Evolutionary conservation across 305 asterid species (phyloP), one percentile per base, ranked within the genome.

Genomic region (Solanum hybrid): DNA sequence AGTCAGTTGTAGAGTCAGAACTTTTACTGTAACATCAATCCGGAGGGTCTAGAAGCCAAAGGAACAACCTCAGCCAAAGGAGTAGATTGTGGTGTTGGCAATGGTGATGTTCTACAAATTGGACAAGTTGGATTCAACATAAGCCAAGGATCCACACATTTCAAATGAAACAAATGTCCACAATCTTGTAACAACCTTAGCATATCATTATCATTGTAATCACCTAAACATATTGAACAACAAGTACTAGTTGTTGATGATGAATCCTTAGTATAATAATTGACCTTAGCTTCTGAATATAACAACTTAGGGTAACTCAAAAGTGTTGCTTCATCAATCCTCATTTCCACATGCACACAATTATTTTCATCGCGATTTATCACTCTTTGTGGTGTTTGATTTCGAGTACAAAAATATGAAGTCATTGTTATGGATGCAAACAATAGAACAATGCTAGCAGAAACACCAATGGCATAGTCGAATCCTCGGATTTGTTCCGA

Each of bases 61-160:
- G 98, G 98, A 75, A 92, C 96, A 90, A 95, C 98, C 95, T 97
- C 98, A 10, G 97, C 96, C 92, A 96, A 51, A 88, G 97, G 95
- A 73, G 97, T 95, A 1, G 96, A 79, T 16, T 89, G 71, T 37
- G 98, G 98, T 42, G 97, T 89, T 6, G 95, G 95, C 89, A 93
- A 16, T 2, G 98, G 98, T 37, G 97, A 94, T 1, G 94, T 94
- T 86, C 98, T 93, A 90, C 98, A 96, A 10, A 95, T 93, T 1
- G 98, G 98, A 71, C 98, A 96, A 5, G 96, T 94, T 0, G 98
- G 96, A 90, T 95, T 95, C 92, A 90, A 91, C 89, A 95, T 90
- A 89, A 96, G 94, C 98, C 98, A 96, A 8, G 95, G 95, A 80
- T 95, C 97, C 82, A 96, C 94, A 83, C 98, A 95, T 89, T 91